Evolutionary conservation across 345 rosid genomes (phyloP).

Genomic region (Eucalyptus tenuipes): DNA sequence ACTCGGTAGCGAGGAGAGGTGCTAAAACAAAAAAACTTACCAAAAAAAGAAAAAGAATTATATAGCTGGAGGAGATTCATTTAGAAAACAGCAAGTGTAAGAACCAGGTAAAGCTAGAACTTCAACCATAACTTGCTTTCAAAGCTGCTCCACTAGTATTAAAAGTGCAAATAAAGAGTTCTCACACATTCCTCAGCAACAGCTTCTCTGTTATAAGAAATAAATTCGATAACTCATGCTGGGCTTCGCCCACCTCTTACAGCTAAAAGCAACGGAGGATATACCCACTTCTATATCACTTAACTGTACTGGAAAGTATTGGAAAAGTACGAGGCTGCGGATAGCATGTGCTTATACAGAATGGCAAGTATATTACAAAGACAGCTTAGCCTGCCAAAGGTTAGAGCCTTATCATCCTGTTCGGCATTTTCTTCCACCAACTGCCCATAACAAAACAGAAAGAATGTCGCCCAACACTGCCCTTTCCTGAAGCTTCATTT

Average conservation of each 20-base stretch:
- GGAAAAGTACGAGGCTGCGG: neutral
- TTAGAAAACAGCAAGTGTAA: neutral
- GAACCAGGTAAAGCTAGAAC: neutral
- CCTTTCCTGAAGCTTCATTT: neutral
- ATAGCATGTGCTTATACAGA: neutral
- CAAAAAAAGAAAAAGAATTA: neutral
- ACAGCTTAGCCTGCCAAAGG: neutral
- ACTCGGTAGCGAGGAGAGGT: neutral
- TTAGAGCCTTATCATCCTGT: neutral
- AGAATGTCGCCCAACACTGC: neutral
- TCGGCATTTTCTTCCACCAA: neutral
- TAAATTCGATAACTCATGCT: neutral
- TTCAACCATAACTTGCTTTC: neutral
- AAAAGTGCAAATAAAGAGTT: neutral
- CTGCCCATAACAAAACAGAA: neutral
- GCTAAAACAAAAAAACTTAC: neutral
- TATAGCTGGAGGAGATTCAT: fast-evolving
- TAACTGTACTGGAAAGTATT: neutral
- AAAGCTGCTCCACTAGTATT: neutral
- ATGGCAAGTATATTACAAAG: neutral
- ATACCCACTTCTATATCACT: neutral
- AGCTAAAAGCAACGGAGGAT: neutral
- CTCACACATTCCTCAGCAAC: neutral
- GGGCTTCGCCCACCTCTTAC: neutral
- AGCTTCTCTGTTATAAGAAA: neutral